Conservation (phyloP, 2,329 filamentous ascomycete genomes). For the Exophiala calicioides region DNA sequence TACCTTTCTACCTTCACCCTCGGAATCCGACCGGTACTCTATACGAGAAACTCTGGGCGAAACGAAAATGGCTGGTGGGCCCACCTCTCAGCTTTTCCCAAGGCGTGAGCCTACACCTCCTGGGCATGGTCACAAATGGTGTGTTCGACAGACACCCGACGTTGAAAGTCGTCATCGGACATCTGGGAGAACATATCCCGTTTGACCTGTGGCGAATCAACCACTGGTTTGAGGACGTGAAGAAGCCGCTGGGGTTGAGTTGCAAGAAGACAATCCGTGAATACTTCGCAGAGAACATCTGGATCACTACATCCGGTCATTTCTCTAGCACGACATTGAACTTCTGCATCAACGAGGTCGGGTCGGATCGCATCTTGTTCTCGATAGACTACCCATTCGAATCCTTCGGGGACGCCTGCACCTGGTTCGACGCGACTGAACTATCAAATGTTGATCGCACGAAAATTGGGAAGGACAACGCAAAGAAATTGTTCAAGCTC, state of each 20-base stretch:
- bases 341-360: conserved; percentile 44
- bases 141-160: conserved; percentile 34
- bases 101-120: conserved; percentile 32
- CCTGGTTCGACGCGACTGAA: conserved; percentile 32
- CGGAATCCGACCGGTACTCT: conserved; percentile 48
- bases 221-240: conserved; percentile 37
- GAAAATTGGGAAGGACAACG: conserved; percentile 54
- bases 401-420: conserved; percentile 31
- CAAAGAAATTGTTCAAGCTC: conserved; percentile 47
- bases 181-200: conserved; percentile 41
- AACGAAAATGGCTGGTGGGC: conserved; percentile 32
- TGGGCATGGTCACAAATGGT: conserved; percentile 34
- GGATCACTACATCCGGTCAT: conserved; percentile 46
- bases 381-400: conserved; percentile 41
- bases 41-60: conserved; percentile 33
- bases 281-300: conserved; percentile 45
- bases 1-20: conserved; percentile 34
- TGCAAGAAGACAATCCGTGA: conserved; percentile 49
- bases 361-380: conserved; percentile 44
- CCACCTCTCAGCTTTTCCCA: conserved; percentile 33
- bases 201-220: conserved; percentile 42
- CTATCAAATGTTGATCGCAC: conserved; percentile 52
- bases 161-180: conserved; percentile 33
- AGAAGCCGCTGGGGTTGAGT: conserved; percentile 33
- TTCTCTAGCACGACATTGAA: conserved; percentile 42